Conservation (phyloP, 2,329 filamentous ascomycete genomes). For the Penicillium occitanis region DNA sequence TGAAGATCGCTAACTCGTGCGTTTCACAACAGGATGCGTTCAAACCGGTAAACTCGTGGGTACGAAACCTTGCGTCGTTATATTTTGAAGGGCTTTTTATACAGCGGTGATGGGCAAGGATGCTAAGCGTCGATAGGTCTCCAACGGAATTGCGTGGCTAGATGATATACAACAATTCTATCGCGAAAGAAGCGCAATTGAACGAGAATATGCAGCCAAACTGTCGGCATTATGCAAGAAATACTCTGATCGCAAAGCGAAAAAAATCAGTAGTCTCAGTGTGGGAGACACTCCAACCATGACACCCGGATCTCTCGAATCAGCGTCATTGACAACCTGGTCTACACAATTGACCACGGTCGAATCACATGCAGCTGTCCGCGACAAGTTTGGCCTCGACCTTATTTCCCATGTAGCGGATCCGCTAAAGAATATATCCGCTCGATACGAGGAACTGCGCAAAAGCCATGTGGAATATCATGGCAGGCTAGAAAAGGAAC, state of each 20-base stretch:
- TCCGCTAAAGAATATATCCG: conserved; percentile 72
- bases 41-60: conserved; percentile 90
- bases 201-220: conserved; percentile 94
- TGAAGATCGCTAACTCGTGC: conserved; percentile 2
- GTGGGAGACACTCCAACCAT: conserved; percentile 90
- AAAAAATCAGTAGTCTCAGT: conserved; percentile 81
- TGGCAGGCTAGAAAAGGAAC: conserved; percentile 82
- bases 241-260: conserved; percentile 95
- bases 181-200: conserved; percentile 86
- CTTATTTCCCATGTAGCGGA: conserved; percentile 80
- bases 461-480: conserved; percentile 90
- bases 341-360: conserved; percentile 87
- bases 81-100: background rate
- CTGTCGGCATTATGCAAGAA: conserved; percentile 86
- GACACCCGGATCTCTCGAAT: conserved; percentile 93
- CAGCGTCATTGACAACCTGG: conserved; percentile 96
- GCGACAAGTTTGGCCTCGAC: conserved; percentile 79
- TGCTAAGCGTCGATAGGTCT: conserved; percentile 53
- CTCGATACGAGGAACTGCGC: conserved; percentile 83
- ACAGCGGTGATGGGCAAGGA: background rate
- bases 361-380: conserved; percentile 82
- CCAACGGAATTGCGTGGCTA: conserved; percentile 87
- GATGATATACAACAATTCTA: conserved; percentile 98
- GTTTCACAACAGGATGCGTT: conserved; percentile 76
- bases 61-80: conserved; percentile 38